These are phyloP conservation scores for Hemisphaericaspora nanyangensis DNA, from an alignment of 805 yeast genomes.

Conservation along the genomic window DNA sequence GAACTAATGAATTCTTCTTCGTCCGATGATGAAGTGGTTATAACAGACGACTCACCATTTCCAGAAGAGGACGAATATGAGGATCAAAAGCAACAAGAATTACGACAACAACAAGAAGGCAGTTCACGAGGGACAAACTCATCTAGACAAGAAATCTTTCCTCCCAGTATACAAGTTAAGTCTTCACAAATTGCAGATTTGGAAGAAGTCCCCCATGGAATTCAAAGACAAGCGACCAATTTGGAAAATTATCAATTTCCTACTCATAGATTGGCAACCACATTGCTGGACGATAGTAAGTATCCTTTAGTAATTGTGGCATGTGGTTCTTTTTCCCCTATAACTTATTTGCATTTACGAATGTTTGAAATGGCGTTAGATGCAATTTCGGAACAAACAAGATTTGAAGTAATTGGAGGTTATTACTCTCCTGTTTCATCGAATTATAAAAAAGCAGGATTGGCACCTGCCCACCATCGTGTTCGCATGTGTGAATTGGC, in stretches of 20 bases:
- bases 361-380: slow-evolving; percentile 99
- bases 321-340: slow-evolving; percentile 95
- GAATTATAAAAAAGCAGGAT: slow-evolving; percentile 87
- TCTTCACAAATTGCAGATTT: slow-evolving; percentile 80
- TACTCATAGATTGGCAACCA: slow-evolving; percentile 73
- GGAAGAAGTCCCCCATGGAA: slow-evolving; percentile 96
- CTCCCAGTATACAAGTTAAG: slow-evolving; percentile 43
- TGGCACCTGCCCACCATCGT: slow-evolving; percentile 84
- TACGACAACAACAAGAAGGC: neutral
- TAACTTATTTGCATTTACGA: slow-evolving; percentile 88
- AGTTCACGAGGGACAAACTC: neutral
- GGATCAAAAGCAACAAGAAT: slow-evolving; percentile 2
- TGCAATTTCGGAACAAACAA: slow-evolving; percentile 82
- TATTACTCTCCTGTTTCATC: slow-evolving; percentile 93
- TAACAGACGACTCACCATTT: slow-evolving; percentile 11
- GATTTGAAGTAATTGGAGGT: slow-evolving; percentile 95
- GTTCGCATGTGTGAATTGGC: slow-evolving; percentile 98
- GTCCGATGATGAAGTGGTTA: slow-evolving; percentile 40
- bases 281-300: slow-evolving; percentile 68
- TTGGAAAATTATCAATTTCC: slow-evolving; percentile 78
- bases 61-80: slow-evolving; percentile 18
- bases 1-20: slow-evolving; percentile 45
- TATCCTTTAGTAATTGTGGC: slow-evolving; percentile 92
- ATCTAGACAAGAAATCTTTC: slow-evolving; percentile 17
- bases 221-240: slow-evolving; percentile 77